Percentiles rank a stretch among this genome's conserved stretches.
Evolutionary conservation across 108 stramenopile genomes (phyloP).

Genomic region (Asterionellopsis glacialis): DNA sequence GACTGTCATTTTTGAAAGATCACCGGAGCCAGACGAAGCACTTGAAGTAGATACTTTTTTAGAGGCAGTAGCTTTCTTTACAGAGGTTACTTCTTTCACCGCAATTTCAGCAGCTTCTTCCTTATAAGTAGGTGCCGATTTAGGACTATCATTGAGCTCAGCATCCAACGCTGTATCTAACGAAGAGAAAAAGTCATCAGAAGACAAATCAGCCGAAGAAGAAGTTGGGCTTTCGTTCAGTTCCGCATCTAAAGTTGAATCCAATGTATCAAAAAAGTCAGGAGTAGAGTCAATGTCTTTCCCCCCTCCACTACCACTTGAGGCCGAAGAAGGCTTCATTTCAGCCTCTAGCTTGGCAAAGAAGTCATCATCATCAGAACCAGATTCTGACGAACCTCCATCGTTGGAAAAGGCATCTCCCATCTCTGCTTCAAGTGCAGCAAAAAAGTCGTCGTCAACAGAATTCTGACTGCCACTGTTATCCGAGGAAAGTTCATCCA

Average conservation of each 20-base stretch:
- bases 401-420: constrained; percentile 11
- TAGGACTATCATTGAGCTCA: too few relatives aligned
- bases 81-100: not conserved
- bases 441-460: constrained; percentile 67
- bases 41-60: not conserved
- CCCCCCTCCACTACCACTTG: not conserved
- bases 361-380: constrained; percentile 48
- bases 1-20: constrained; percentile 33
- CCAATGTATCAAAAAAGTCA: too few relatives aligned
- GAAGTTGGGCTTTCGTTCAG: too few relatives aligned
- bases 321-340: constrained; percentile 32
- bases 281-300: not conserved
- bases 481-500: constrained; percentile 63
- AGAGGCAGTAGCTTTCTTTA: not conserved
- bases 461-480: constrained; percentile 2
- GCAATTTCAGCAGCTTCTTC: not conserved
- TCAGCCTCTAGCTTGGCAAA: constrained; percentile 63
- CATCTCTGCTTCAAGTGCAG: constrained; percentile 51
- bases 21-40: not conserved
- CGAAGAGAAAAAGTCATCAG: too few relatives aligned
- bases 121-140: too few relatives aligned
- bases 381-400: not conserved
- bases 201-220: too few relatives aligned
- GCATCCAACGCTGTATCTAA: too few relatives aligned
- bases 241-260: too few relatives aligned